Conservation (phyloP, 371 early-diverging fungal species). For the Circinella minor region DNA sequence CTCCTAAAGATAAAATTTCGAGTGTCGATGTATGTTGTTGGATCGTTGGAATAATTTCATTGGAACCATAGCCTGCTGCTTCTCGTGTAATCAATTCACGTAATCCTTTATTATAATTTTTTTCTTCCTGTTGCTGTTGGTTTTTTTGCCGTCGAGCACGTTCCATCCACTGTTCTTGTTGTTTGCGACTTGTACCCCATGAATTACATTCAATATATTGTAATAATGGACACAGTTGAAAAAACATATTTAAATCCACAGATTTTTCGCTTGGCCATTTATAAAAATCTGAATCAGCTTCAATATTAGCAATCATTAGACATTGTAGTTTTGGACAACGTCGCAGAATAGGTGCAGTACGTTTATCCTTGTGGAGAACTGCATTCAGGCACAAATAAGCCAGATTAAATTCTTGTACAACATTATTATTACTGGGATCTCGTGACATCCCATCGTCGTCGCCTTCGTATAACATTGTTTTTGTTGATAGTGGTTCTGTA, state of each 20-base stretch:
- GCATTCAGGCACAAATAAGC: neutral
- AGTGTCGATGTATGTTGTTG: neutral
- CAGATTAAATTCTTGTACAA: neutral
- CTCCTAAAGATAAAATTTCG: neutral
- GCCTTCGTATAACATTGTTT: neutral
- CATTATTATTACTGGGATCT: neutral
- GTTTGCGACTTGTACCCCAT: neutral
- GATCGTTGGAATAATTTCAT: neutral
- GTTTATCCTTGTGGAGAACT: neutral
- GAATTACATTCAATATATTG: conserved; percentile 7
- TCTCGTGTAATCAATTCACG: conserved; percentile 7
- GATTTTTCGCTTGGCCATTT: neutral
- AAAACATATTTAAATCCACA: conserved; percentile 3
- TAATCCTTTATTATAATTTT: neutral
- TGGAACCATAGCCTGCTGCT: neutral
- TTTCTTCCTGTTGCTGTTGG: too few relatives aligned
- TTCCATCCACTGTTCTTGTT: neutral
- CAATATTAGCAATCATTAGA: conserved; percentile 5
- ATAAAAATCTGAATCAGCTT: neutral
- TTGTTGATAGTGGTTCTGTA: neutral
- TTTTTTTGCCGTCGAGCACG: neutral
- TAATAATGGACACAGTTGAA: neutral
- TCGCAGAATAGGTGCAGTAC: neutral
- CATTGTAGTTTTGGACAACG: conserved; percentile 5
- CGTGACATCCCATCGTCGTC: neutral